phyloP scores from a whole-genome alignment of 257 asterid genomes.

The Nicotiana attenuata region DNA sequence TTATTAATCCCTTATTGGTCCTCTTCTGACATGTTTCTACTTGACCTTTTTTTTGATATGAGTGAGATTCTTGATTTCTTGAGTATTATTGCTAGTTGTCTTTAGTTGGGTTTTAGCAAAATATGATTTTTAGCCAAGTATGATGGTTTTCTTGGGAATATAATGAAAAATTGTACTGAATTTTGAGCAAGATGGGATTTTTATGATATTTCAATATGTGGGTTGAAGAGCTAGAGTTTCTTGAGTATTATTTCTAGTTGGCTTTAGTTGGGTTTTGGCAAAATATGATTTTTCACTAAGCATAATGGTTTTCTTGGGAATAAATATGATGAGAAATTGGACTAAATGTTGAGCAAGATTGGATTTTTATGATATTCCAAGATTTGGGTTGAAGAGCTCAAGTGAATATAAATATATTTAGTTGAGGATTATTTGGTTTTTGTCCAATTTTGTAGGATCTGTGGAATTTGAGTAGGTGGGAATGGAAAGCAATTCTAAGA shows the following conservation, averaged over 20 bases:
- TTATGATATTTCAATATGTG: background rate
- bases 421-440: background rate
- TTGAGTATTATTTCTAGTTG: no score
- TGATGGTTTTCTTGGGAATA: background rate
- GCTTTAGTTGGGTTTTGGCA: background rate
- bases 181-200: background rate
- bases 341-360: slow-evolving; percentile 1
- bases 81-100: background rate
- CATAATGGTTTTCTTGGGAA: background rate
- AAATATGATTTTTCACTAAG: background rate
- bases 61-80: background rate
- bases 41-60: background rate
- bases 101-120: background rate
- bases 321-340: background rate
- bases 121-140: no score
- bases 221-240: no score
- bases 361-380: background rate
- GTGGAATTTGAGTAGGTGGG: slow-evolving; percentile 3
- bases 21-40: background rate
- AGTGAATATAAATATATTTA: background rate
- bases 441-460: background rate
- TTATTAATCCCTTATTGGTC: background rate
- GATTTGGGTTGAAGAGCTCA: background rate
- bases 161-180: background rate
- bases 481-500: slow-evolving; percentile 62